Base-by-base conservation (phyloP, 495 filamentous ascomycete species). In the Penicillium fimorum region DNA sequence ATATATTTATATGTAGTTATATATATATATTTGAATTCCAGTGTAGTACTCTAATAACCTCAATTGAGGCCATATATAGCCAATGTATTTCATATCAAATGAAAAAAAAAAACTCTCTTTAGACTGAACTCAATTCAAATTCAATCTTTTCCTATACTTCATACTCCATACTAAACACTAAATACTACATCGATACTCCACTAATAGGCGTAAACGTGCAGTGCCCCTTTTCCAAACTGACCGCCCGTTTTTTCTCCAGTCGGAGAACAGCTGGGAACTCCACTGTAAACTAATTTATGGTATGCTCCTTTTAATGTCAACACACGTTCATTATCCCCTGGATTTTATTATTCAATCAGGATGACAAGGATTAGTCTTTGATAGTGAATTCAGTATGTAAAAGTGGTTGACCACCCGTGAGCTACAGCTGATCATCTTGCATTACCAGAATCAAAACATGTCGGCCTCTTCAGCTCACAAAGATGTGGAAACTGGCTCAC, bases 261-360 rank as follows among this genome's bases (percentile, higher is more conserved):
- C 58, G 55, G 59, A 59, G 64, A 22, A 18, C 53, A 50, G 45
- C 52, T 57, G 69, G 64, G 63, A 62, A 62, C 63, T 70, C 71
- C 71, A 74, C 70, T 59, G 58, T 63, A 48, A 58, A 63, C 59
- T 60, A 61, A 63, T 52, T 55, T 47, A 56, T 59, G 55, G 55
- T 57, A 61, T 54, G 57, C 63, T 74, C 61, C 68, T 70, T 66
- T 62, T 59, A 57, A 58, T 62, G 51, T 60, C 58, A 60, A 62
- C 58, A 60, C 44, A 17, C 43, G 29, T 47, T 54, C 42, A 30
- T 53, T 43, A 20, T 22, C 18, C 9, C 25, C 33, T 8, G 35
- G 35, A 38, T 8, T 38, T 38, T 9, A 5, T n/a, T 17, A 6
- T 38, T 27, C 6, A 27, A 27, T 4, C n/a, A n/a, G n/a, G 25